A percentile compares a stretch with the other conserved stretches of the same genome.
These are phyloP conservation scores for Phytophthora tubulina DNA, from an alignment of 352 stramenopile genomes.

Conservation along the genomic window DNA sequence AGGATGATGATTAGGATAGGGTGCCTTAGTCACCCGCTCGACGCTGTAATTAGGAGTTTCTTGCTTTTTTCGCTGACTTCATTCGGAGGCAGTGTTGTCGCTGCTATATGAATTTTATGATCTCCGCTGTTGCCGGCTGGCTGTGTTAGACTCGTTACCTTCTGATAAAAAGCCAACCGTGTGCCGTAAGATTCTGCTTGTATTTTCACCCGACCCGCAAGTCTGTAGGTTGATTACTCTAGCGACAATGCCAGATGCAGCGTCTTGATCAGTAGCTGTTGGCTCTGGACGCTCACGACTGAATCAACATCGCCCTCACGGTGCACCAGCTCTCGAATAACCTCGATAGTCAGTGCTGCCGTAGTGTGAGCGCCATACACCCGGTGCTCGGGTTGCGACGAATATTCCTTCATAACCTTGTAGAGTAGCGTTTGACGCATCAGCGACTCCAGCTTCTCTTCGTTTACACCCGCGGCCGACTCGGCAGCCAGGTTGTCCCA, in stretches of 20 bases:
- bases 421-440: constrained; percentile 85
- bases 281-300: constrained; percentile 58
- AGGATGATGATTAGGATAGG: constrained; percentile 64
- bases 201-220: constrained; percentile 22
- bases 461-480: constrained; percentile 64
- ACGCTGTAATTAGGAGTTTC: constrained; percentile 48
- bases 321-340: constrained; percentile 74
- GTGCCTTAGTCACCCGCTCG: constrained; percentile 25
- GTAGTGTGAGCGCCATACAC: constrained; percentile 13
- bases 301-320: constrained; percentile 57
- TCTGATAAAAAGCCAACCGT: background rate
- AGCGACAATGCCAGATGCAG: constrained; percentile 60
- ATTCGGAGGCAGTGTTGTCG: constrained; percentile 37
- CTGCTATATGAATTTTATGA: constrained; percentile 47
- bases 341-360: constrained; percentile 59
- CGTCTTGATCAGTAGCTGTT: constrained; percentile 81
- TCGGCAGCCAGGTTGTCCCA: constrained; percentile 68
- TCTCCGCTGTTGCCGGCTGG: constrained; percentile 23
- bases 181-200: constrained; percentile 18
- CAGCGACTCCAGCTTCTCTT: constrained; percentile 64
- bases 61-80: constrained; percentile 44
- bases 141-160: constrained; percentile 15
- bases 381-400: constrained; percentile 34
- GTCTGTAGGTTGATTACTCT: constrained; percentile 27
- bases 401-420: constrained; percentile 65